Base-by-base conservation (phyloP, 345 rosid genomes). In the Populus ilicifolia region DNA sequence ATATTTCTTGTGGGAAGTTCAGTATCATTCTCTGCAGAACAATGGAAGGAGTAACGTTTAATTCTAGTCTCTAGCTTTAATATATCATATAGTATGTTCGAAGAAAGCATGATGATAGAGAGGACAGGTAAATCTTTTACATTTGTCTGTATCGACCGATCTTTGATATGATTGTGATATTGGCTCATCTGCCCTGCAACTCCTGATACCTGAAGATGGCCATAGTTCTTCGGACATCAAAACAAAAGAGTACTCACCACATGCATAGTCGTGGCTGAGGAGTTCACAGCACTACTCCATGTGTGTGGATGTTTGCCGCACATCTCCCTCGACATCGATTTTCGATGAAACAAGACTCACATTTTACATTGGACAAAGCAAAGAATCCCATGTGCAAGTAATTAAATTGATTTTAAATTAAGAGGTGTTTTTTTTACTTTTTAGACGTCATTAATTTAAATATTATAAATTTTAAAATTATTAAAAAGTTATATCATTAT, bases 361-460 rank as follows among this genome's bases (percentile, higher is more conserved):
- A 0, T 54, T 2, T 17, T 54, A 20, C 23, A 8, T 1, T 2
- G n/a, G 25, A 54, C 25, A 54, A 21, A 21, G 23, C 30, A 56
- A 56, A 23, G 23, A 14, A 54, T 30, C 69, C 69, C 18, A 10
- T 2, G 67, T 25, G 61, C 25, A 7, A 54, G 25, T 7, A 54
- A 6, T 54, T 20, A 21, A 20, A 20, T 2, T 2, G 7, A 23
- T 52, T 33, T 33, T 33, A 33, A 4, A 5, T 4, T 33, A 33
- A 27, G 29, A 27, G 29, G 29, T 27, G 3, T 0, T 33, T 33
- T 4, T 33, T 33, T 5, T 33, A 4, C 0, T 33, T 33, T 33
- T 0, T 33, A 33, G 0, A 33, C 0, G 4, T 4, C 0, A 33
- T 33, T 0, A 4, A 5, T 33, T 33, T 33, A 33, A 4, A 33